Base-by-base conservation (phyloP, 2,329 filamentous ascomycete species). In the Phaeosphaeriaceae sp. region DNA sequence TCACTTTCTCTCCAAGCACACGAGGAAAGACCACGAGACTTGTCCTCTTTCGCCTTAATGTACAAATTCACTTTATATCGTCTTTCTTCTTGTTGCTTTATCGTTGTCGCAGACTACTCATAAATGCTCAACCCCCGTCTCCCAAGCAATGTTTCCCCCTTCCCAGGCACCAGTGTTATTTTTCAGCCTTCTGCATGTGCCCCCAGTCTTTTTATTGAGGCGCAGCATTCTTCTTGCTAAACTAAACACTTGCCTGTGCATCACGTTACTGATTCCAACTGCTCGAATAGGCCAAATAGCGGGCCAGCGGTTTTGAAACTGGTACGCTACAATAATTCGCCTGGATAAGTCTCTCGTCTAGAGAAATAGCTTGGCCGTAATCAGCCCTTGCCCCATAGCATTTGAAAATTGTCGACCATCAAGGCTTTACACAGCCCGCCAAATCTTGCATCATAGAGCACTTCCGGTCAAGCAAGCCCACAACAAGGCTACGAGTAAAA, bases 161-260 rank as follows among this genome's bases (percentile, higher is more conserved):
- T 30, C 46, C 41, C 33, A 69, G 64, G 60, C 66, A 60, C 35
- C 60, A 58, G 54, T 48, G 47, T 45, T 26, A 47, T 45, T 52
- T 61, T 50, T 63, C 59, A 66, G 63, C 61, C 65, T 64, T 58
- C 44, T 58, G 34, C 35, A 40, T 46, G 21, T n/a, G 21, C 47
- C 39, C 38, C 45, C 46, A 33, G 52, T 37, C 42, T 41, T 40
- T 46, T 48, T 33, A 15, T 41, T 11, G 61, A 43, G 66, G 64
- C 64, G 66, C 63, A 66, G 66, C 58, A 48, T 36, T 20, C n/a
- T 21, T 23, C 21, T 41, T 49, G 20, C 35, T 36, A 32, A 46
- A 44, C 42, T 51, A 46, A 46, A 58, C n/a, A 30, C 28, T 26
- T 17, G 18, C 35, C 42, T 33, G 16, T 46, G 29, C 35, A 43